These are phyloP conservation scores for Cytospora chrysosperma DNA, from an alignment of 2,329 filamentous ascomycete species.

Conservation along the genomic window DNA sequence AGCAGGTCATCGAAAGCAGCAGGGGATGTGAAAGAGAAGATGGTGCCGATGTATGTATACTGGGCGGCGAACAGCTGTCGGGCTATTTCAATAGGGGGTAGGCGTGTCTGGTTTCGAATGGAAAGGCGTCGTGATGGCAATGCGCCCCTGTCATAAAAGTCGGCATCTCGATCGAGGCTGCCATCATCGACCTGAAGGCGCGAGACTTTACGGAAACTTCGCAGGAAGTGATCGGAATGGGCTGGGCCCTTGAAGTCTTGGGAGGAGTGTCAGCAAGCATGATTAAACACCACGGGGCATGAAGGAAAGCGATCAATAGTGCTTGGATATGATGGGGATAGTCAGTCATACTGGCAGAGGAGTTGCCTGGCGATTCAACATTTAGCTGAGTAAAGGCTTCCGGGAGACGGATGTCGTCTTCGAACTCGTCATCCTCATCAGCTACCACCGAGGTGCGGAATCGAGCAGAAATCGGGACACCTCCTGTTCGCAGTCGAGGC, in stretches of 20 bases:
- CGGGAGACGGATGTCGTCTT: slow-evolving; percentile 34
- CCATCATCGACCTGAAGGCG: slow-evolving; percentile 35
- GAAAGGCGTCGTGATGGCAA: slow-evolving; percentile 34
- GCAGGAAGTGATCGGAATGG: slow-evolving; percentile 40
- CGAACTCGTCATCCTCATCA: slow-evolving; percentile 27
- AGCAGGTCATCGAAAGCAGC: slow-evolving; percentile 47
- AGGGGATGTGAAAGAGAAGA: slow-evolving; percentile 53
- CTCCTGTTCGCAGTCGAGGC: neutral
- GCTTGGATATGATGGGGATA: neutral
- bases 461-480: neutral
- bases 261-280: neutral
- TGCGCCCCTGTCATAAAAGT: slow-evolving; percentile 37
- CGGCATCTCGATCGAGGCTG: slow-evolving; percentile 33
- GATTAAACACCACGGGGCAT: neutral
- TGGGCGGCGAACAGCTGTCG: slow-evolving; percentile 51
- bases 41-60: slow-evolving; percentile 56
- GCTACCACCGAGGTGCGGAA: neutral
- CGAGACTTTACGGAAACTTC: slow-evolving; percentile 37
- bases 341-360: slow-evolving; percentile 19
- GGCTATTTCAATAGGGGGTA: slow-evolving; percentile 51
- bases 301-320: neutral
- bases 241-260: slow-evolving; percentile 38
- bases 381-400: slow-evolving; percentile 38
- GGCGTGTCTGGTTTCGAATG: slow-evolving; percentile 33
- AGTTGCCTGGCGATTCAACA: slow-evolving; percentile 29